Evolutionary conservation across 2,329 filamentous ascomycete species (phyloP).

Genomic region (Paracorniculantispora psalliotae): DNA sequence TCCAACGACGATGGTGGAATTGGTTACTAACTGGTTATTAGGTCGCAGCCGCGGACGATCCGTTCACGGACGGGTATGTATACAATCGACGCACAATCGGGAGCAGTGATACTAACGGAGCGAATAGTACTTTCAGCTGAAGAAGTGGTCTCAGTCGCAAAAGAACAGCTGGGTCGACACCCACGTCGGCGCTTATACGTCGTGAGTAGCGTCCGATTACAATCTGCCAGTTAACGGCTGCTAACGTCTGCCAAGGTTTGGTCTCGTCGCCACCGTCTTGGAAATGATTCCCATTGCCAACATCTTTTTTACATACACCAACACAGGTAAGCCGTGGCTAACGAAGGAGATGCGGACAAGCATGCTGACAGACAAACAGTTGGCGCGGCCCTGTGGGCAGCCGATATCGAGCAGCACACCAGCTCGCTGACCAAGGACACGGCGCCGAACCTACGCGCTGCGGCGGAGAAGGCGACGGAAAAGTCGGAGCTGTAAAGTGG

Average conservation of each 20-base stretch:
- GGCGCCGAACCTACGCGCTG: conserved; percentile 45
- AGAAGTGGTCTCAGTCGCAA: conserved; percentile 67
- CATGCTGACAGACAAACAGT: conserved; percentile 42
- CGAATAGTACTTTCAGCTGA: conserved; percentile 80
- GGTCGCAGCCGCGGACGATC: conserved; percentile 43
- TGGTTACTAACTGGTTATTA: conserved; percentile 20
- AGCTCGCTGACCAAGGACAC: conserved; percentile 45
- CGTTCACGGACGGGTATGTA: conserved; percentile 51
- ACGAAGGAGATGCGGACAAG: neutral
- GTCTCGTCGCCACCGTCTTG: conserved; percentile 67
- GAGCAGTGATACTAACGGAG: conserved; percentile 20
- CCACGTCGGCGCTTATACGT: conserved; percentile 72
- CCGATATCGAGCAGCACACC: conserved; percentile 65
- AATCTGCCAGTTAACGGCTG: neutral
- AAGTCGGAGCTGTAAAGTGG: conserved; percentile 21
- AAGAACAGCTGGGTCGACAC: conserved; percentile 63
- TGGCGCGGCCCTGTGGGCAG: conserved; percentile 90
- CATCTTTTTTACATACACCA: conserved; percentile 84
- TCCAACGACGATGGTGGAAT: too few species aligned
- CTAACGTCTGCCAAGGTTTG: conserved; percentile 53
- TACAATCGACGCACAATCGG: neutral
- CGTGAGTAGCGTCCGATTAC: conserved; percentile 47
- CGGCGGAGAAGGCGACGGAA: conserved; percentile 43
- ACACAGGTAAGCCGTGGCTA: conserved; percentile 52
- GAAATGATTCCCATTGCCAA: conserved; percentile 81